A percentile compares a stretch with the other conserved stretches of the same genome.
Evolutionary conservation across 805 yeast species (phyloP).

Genomic region (Hanseniaspora occidentalis): DNA sequence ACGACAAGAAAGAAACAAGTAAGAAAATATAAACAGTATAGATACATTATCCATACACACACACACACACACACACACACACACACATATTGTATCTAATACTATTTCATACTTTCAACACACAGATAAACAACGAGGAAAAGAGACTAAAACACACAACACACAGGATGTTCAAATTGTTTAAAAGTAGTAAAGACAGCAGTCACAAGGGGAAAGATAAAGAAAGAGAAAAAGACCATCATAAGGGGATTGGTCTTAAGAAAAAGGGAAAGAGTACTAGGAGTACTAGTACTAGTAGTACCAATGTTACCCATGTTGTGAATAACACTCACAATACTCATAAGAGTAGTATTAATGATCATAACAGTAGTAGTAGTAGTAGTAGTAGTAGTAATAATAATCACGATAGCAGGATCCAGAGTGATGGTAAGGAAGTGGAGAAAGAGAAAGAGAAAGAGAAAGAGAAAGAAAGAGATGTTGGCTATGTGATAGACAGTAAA

Average conservation of each 20-base stretch:
- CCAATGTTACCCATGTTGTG: not conserved
- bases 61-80: too few relatives aligned
- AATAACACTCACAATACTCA: not conserved
- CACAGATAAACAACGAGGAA: too few relatives aligned
- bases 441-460: not conserved
- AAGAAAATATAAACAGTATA: too few relatives aligned
- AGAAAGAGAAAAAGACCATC: slow-evolving; percentile 1
- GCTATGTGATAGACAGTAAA: not conserved
- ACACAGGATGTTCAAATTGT: slow-evolving; percentile 1
- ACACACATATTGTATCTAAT: too few relatives aligned
- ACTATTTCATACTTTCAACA: too few relatives aligned
- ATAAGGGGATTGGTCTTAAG: not conserved
- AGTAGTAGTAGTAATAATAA: slow-evolving; percentile 1
- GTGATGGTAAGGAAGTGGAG: not conserved
- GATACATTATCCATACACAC: too few relatives aligned
- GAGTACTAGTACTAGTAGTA: not conserved
- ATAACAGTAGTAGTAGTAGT: not conserved
- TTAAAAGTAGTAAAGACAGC: not conserved
- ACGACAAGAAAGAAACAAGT: too few relatives aligned
- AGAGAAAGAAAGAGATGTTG: too few relatives aligned
- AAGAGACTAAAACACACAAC: too few relatives aligned
- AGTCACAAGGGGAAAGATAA: too few relatives aligned
- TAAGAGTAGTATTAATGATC: not conserved
- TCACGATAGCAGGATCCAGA: not conserved
- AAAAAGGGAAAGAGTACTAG: too few relatives aligned